Conservation (phyloP, 768 basidiomycete species). For the Peribolospora baueri region DNA sequence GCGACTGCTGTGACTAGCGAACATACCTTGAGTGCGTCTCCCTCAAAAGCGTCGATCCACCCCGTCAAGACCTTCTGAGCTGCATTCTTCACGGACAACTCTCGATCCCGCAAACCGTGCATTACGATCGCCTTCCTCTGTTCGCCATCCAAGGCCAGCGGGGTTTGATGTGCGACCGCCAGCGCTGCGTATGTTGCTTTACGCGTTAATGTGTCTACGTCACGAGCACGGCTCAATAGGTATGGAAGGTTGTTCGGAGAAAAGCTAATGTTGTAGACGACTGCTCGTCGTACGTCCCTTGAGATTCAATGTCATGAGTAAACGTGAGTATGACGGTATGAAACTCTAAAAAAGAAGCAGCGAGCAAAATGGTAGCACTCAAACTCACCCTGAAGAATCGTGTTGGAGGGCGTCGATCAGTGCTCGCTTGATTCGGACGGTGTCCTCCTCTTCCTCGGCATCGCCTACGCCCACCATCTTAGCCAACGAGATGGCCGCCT, state of each 20-base stretch:
- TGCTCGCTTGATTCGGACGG: constrained; percentile 22
- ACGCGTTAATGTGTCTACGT: constrained; percentile 49
- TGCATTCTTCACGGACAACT: constrained; percentile 42
- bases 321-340: background rate
- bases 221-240: constrained; percentile 52
- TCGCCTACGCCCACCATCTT: constrained; percentile 50
- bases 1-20: background rate
- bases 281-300: constrained; percentile 69
- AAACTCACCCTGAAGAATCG: constrained; percentile 50
- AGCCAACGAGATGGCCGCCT: constrained; percentile 54
- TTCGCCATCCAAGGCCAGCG: constrained; percentile 36
- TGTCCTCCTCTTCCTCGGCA: constrained; percentile 4
- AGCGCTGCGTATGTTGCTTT: constrained; percentile 46
- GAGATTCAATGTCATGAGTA: background rate
- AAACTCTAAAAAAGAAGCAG: no score
- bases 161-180: constrained; percentile 33
- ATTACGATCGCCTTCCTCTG: constrained; percentile 56
- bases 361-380: no score
- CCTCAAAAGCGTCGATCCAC: constrained; percentile 44
- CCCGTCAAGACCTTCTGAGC: constrained; percentile 42
- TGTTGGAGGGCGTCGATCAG: constrained; percentile 40
- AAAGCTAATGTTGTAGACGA: constrained; percentile 44
- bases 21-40: constrained; percentile 23
- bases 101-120: constrained; percentile 68
- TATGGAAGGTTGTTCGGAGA: constrained; percentile 32